These are phyloP conservation scores for Xylaria grammica DNA, from an alignment of 495 filamentous ascomycete species.

Conservation along the genomic window DNA sequence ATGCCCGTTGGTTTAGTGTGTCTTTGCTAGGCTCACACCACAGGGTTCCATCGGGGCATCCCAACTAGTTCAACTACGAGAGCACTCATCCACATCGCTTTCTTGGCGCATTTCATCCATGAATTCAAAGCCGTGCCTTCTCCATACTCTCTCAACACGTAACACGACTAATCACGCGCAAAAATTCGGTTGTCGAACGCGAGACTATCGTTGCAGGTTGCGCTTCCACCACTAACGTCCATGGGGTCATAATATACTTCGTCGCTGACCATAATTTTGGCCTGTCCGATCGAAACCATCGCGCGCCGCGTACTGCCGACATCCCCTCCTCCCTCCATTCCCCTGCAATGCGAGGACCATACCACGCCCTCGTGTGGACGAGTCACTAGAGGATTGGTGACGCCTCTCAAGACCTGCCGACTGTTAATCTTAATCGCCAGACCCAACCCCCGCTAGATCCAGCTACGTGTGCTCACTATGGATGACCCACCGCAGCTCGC, in stretches of 20 bases:
- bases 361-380: conserved; percentile 13
- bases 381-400: conserved; percentile 9
- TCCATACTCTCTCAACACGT: conserved; percentile 8
- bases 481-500: conserved; percentile 11
- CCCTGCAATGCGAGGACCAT: conserved; percentile 14
- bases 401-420: neutral
- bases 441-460: neutral
- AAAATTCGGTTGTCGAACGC: neutral
- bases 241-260: neutral
- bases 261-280: neutral
- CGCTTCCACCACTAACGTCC: neutral
- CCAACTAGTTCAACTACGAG: neutral
- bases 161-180: no score
- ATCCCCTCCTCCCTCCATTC: neutral
- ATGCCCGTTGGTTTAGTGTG: no score
- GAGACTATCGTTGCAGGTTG: neutral
- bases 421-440: neutral
- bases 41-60: neutral
- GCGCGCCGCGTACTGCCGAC: neutral
- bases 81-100: conserved; percentile 1
- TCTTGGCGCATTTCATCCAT: conserved; percentile 13
- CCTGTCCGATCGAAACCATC: neutral
- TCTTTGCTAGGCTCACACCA: neutral
- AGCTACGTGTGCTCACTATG: conserved; percentile 10
- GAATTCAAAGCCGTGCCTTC: neutral